phyloP scores from a whole-genome alignment of 495 filamentous ascomycete genomes.

The Penicillium chermesinum region DNA sequence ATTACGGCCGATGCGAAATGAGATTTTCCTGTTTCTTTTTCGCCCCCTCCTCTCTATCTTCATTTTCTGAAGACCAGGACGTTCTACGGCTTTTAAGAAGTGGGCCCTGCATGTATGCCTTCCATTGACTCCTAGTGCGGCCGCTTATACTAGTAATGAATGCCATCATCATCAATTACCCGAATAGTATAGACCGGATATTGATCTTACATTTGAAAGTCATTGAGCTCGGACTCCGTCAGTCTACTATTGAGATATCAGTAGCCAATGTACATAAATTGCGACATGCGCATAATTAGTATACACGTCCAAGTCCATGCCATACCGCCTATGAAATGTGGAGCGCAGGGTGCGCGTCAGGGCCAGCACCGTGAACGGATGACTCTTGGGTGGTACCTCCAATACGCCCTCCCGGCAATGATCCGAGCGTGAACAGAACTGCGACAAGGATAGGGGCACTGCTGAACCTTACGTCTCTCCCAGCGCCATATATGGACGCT shows the following conservation, averaged over 20 bases:
- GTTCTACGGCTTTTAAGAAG: no score
- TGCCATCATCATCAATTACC: no score
- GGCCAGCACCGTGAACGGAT: background rate
- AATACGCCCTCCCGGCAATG: background rate
- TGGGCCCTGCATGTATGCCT: no score
- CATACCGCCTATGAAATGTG: slow-evolving; percentile 3
- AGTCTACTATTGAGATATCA: background rate
- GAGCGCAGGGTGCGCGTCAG: background rate
- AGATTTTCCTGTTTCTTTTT: slow-evolving; percentile 19
- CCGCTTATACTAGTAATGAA: no score
- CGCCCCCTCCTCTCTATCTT: slow-evolving; percentile 7
- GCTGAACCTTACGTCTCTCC: slow-evolving; percentile 7
- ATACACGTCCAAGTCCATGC: slow-evolving; percentile 1
- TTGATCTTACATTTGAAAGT: no score
- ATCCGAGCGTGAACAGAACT: background rate
- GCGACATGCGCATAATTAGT: background rate
- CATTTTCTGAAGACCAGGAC: background rate
- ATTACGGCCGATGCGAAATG: slow-evolving; percentile 39
- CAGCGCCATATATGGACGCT: slow-evolving; percentile 1
- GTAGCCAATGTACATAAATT: no score
- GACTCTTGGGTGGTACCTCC: background rate
- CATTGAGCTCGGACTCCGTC: no score
- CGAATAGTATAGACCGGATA: no score
- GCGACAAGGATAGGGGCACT: background rate
- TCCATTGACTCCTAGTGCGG: no score